These are phyloP conservation scores for Lithospermum erythrorhizon DNA, from an alignment of 257 asterid species.

Conservation along the genomic window DNA sequence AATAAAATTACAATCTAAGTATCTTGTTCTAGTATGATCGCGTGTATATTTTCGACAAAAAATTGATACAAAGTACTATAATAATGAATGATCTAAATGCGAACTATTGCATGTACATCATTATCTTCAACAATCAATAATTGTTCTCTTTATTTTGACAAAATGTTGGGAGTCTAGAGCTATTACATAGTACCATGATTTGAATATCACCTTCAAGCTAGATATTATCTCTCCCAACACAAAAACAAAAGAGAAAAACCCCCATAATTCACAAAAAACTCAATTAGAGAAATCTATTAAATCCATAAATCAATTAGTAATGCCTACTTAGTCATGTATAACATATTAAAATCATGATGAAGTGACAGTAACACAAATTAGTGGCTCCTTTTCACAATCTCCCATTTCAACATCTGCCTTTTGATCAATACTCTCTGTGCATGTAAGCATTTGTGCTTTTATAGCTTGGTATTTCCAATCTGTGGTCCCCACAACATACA, in stretches of 20 bases:
- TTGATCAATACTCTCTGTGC: constrained; percentile 33
- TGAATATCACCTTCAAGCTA: not conserved
- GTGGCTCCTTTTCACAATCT: constrained; percentile 30
- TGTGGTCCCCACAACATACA: constrained; percentile 67
- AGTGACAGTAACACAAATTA: constrained; percentile 52
- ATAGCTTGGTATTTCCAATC: constrained; percentile 57
- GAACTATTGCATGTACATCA: no score
- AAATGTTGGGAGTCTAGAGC: not conserved
- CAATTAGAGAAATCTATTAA: constrained; percentile 13
- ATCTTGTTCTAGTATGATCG: no score
- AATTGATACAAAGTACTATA: no score
- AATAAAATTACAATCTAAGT: no score
- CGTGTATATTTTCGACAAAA: no score
- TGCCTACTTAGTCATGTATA: constrained; percentile 12
- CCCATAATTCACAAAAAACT: no score
- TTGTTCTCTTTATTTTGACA: not conserved
- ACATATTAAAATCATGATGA: constrained; percentile 24
- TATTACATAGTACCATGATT: not conserved
- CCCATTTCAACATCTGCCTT: not conserved
- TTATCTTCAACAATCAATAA: not conserved
- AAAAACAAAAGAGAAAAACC: constrained; percentile 11
- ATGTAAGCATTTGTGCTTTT: constrained; percentile 64
- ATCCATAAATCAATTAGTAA: constrained; percentile 5
- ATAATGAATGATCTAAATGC: no score
- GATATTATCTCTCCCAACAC: constrained; percentile 1